Percentiles rank a stretch among this genome's conserved stretches.
Conservation (phyloP, 2,329 filamentous ascomycete genomes). For the Diplodia seriata region DNA sequence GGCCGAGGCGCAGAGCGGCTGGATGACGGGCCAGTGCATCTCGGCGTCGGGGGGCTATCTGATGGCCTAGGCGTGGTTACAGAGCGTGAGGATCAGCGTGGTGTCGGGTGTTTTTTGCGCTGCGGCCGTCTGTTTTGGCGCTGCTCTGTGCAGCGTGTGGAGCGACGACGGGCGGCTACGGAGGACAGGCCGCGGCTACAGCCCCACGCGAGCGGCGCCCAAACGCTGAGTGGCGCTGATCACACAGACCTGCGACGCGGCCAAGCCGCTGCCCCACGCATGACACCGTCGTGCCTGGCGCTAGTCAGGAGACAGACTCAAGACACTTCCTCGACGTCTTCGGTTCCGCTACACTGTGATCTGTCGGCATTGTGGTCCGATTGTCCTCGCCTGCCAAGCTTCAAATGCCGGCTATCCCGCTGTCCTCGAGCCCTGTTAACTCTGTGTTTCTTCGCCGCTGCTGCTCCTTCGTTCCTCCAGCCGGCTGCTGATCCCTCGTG, state of each 20-base stretch:
- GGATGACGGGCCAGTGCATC: slow-evolving; percentile 61
- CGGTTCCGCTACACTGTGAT: not conserved
- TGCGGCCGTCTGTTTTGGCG: slow-evolving; percentile 37
- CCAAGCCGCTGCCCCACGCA: slow-evolving; percentile 9
- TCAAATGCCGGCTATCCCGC: slow-evolving; percentile 24
- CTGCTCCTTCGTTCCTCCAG: slow-evolving; percentile 10
- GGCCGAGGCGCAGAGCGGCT: slow-evolving; percentile 54
- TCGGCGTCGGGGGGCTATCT: slow-evolving; percentile 60
- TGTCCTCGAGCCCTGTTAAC: not conserved
- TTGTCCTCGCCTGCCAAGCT: slow-evolving; percentile 23
- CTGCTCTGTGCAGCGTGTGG: not conserved
- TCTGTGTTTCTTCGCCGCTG: slow-evolving; percentile 12
- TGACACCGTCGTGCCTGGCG: slow-evolving; percentile 13
- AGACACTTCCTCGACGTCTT: slow-evolving; percentile 24
- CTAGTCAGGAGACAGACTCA: slow-evolving; percentile 22
- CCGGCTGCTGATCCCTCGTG: slow-evolving; percentile 10
- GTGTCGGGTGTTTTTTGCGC: slow-evolving; percentile 33
- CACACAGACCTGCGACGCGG: slow-evolving; percentile 1
- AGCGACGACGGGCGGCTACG: not conserved
- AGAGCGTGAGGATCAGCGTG: not conserved
- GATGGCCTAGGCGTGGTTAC: slow-evolving; percentile 38
- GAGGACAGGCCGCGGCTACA: not conserved
- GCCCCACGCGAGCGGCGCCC: not conserved
- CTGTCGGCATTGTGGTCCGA: slow-evolving; percentile 11
- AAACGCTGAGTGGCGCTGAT: slow-evolving; percentile 21